A percentile compares a stretch with the other conserved stretches of the same genome.
These are phyloP conservation scores for Daldinia grandis DNA, from an alignment of 495 filamentous ascomycete genomes.

Conservation along the genomic window DNA sequence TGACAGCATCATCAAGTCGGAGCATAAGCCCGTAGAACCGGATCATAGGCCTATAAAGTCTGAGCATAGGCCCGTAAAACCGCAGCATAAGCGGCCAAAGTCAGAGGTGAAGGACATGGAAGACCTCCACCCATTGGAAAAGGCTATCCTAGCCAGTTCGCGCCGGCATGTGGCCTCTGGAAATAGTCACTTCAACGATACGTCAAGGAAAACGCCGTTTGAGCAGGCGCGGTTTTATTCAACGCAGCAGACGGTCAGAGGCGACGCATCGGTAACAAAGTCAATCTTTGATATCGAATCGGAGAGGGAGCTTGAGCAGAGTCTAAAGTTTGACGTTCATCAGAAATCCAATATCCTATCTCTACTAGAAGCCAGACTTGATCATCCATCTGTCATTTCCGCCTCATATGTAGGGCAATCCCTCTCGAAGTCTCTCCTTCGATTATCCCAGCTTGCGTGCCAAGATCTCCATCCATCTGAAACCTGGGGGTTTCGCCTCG, in stretches of 20 bases:
- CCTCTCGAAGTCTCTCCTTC: constrained; percentile 28
- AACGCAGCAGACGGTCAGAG: constrained; percentile 2
- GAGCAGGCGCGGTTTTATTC: constrained; percentile 38
- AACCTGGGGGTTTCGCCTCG: constrained; percentile 47
- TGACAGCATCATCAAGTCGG: constrained; percentile 28
- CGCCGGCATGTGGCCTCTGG: constrained; percentile 11
- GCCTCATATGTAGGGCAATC: neutral
- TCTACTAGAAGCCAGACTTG: constrained; percentile 3
- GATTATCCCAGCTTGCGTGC: constrained; percentile 40
- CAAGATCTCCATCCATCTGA: constrained; percentile 37
- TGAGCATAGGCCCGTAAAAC: constrained; percentile 6
- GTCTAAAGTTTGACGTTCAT: constrained; percentile 35
- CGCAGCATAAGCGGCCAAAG: neutral
- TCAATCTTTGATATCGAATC: constrained; percentile 25
- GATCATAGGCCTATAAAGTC: neutral
- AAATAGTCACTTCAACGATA: constrained; percentile 17
- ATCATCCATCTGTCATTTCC: neutral
- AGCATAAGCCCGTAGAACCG: neutral
- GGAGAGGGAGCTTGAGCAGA: constrained; percentile 11
- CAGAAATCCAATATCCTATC: constrained; percentile 42
- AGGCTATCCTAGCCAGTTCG: constrained; percentile 41
- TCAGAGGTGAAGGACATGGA: constrained; percentile 35
- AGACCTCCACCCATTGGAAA: constrained; percentile 41
- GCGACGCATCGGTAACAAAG: neutral
- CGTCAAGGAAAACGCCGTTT: constrained; percentile 22